Percentiles rank a stretch among this genome's conserved stretches.
phyloP scores from a whole-genome alignment of 768 basidiomycete genomes.

The Trametes gibbosa region DNA sequence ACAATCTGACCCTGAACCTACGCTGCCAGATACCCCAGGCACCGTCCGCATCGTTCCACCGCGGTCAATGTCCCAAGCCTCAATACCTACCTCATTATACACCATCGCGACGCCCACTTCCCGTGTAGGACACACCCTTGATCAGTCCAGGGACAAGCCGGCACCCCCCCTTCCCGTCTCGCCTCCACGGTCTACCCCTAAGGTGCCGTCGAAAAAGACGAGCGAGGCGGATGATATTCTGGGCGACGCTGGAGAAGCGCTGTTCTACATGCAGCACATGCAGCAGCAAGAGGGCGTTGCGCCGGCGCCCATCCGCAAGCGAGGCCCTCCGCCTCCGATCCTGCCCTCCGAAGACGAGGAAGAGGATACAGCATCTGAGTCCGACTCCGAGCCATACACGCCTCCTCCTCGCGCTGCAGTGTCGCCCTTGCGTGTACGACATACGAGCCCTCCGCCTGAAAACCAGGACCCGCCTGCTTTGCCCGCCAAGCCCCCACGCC shows the following conservation, averaged over 20 bases:
- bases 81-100: slow-evolving; percentile 11
- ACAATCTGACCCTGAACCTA: not conserved
- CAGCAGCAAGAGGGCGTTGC: slow-evolving; percentile 27
- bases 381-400: slow-evolving; percentile 21
- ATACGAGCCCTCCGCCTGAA: slow-evolving; percentile 11
- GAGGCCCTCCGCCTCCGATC: slow-evolving; percentile 15
- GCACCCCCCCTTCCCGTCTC: slow-evolving; percentile 13
- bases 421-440: slow-evolving; percentile 9
- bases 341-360: slow-evolving; percentile 37
- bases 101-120: slow-evolving; percentile 9
- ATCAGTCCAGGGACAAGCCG: slow-evolving; percentile 16
- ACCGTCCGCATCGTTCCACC: slow-evolving; percentile 13
- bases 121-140: slow-evolving; percentile 23
- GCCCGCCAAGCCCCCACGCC: slow-evolving; percentile 10
- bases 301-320: slow-evolving; percentile 10
- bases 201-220: slow-evolving; percentile 10
- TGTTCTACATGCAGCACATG: slow-evolving; percentile 68
- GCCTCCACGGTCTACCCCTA: slow-evolving; percentile 21
- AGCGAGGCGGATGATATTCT: slow-evolving; percentile 37
- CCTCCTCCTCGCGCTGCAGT: slow-evolving; percentile 19
- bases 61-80: slow-evolving; percentile 11
- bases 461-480: slow-evolving; percentile 7
- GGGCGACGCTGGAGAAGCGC: slow-evolving; percentile 54
- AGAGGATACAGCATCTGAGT: slow-evolving; percentile 34
- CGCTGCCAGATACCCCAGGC: not conserved